These are phyloP conservation scores for Candida labiduridarum DNA, from an alignment of 1,139 yeast species.

Conservation along the genomic window DNA sequence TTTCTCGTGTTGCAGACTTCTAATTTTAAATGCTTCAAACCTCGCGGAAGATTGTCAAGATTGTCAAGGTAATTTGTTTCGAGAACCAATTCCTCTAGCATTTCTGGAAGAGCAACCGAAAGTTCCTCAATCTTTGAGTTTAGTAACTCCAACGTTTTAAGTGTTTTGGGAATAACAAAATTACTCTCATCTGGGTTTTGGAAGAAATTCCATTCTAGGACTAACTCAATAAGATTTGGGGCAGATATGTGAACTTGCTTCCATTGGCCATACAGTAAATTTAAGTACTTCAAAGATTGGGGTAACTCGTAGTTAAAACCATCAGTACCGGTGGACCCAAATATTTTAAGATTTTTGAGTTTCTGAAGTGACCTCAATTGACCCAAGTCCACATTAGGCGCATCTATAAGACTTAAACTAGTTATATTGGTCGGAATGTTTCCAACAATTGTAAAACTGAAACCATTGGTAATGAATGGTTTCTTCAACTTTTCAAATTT, in stretches of 20 bases:
- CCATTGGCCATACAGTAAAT: background rate
- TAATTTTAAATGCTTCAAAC: background rate
- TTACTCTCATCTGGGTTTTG: background rate
- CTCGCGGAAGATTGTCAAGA: background rate
- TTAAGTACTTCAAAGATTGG: background rate
- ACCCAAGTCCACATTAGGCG: background rate
- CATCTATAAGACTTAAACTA: background rate
- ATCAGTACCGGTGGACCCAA: background rate
- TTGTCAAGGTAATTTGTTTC: background rate
- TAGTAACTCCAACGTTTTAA: background rate
- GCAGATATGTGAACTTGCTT: background rate
- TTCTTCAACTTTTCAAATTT: background rate
- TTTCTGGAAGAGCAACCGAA: background rate
- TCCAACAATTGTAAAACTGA: background rate
- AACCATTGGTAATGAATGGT: background rate
- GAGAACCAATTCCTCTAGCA: background rate
- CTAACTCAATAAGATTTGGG: background rate
- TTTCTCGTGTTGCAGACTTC: background rate
- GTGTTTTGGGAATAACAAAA: background rate
- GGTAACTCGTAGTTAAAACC: background rate
- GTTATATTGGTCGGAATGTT: background rate
- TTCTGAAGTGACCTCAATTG: background rate
- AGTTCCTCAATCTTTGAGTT: background rate
- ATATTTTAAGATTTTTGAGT: background rate
- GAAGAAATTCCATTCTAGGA: background rate